These are phyloP conservation scores for Penicillium chermesinum DNA, from an alignment of 495 filamentous ascomycete genomes.

Conservation along the genomic window DNA sequence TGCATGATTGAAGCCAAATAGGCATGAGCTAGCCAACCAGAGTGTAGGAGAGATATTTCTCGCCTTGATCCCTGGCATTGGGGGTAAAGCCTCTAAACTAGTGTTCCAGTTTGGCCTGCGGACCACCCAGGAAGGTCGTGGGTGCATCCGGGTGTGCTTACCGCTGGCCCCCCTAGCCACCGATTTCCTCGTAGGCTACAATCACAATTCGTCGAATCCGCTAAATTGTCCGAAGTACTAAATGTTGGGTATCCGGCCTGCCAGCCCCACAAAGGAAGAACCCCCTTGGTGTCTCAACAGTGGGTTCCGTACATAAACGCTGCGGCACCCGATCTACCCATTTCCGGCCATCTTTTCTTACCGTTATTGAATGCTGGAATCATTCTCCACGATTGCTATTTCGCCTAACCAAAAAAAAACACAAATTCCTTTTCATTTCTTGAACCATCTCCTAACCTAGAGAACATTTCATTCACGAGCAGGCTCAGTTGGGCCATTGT, in stretches of 20 bases:
- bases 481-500: conserved; percentile 1
- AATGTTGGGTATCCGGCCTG: background rate
- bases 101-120: conserved; percentile 9
- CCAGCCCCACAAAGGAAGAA: conserved; percentile 5
- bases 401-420: background rate
- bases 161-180: conserved; percentile 6
- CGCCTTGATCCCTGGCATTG: background rate
- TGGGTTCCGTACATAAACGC: conserved; percentile 9
- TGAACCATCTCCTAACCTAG: background rate
- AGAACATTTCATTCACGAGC: background rate
- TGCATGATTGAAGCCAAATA: conserved; percentile 6
- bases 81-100: background rate
- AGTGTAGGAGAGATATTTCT: background rate
- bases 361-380: background rate
- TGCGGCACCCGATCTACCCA: conserved; percentile 3
- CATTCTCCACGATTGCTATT: background rate
- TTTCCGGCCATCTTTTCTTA: background rate
- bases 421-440: background rate
- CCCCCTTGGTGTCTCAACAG: background rate
- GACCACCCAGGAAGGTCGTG: conserved; percentile 1
- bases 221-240: conserved; percentile 4
- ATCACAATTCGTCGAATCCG: conserved; percentile 3
- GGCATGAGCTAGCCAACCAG: conserved; percentile 4
- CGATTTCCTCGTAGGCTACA: conserved; percentile 3
- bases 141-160: conserved; percentile 4